Conservation (phyloP, 305 asterid species). For the Ilex paraguariensis region DNA sequence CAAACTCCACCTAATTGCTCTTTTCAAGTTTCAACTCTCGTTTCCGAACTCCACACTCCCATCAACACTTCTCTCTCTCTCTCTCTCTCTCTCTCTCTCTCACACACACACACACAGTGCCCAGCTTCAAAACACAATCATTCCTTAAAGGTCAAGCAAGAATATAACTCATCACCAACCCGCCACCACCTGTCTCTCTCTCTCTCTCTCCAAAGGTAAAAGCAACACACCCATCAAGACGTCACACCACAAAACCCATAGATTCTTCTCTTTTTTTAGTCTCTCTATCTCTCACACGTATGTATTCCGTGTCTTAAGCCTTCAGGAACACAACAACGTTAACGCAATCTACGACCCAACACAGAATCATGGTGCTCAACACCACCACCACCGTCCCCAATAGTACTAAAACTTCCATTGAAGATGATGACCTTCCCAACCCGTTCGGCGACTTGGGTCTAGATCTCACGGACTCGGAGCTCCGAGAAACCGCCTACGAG, state of each 20-base stretch:
- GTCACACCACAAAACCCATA: no score
- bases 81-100: no score
- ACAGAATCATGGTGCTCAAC: background rate
- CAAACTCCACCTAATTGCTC: no score
- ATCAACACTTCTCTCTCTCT: no score
- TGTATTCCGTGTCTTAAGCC: background rate
- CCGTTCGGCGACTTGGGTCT: constrained; percentile 69
- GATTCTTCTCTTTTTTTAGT: no score
- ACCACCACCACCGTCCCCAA: background rate
- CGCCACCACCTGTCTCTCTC: background rate
- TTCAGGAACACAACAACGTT: background rate
- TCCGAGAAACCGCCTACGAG: constrained; percentile 87
- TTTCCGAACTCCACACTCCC: no score
- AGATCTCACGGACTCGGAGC: constrained; percentile 58
- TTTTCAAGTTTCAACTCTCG: no score
- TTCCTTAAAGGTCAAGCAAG: background rate
- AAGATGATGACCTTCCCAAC: constrained; percentile 15
- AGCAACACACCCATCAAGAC: no score
- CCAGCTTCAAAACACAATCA: no score
- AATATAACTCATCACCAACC: background rate
- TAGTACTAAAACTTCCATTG: background rate
- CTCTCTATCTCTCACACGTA: no score
- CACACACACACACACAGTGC: no score
- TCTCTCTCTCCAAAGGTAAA: background rate
- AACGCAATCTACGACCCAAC: background rate